Base-by-base conservation (phyloP, 371 early-diverging fungal genomes). In the Umbelopsis sp. region DNA sequence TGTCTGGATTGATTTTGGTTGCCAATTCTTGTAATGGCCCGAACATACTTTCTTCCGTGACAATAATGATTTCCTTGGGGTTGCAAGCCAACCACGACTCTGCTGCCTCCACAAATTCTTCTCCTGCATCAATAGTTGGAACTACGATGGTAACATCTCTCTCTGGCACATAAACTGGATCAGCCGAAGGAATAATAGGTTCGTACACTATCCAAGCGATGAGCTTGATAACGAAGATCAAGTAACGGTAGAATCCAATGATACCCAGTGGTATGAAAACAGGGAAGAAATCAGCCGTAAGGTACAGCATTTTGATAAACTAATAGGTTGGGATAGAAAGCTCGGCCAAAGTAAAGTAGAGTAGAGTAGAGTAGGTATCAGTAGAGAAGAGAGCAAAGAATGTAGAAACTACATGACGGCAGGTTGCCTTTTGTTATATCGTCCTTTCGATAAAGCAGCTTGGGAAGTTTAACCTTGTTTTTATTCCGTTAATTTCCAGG, bases 91-190 rank as follows among this genome's bases (percentile, higher is more conserved):
- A 74, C 92, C 92, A 92, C 11, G 88, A 87, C 20, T 74, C 74
- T 1, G 90, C 83, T 1, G 91, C 92, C 65, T 86, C 80, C 64
- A 84, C 85, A 72, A 91, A 90, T 73, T 91, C 91, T 65, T 88
- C 90, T 67, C 92, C 91, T 5, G 91, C 90, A 75, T 92, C 92
- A 69, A 92, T 92, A 45, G 92, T 92, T 1, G 91, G 90, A 8
- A 92, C 91, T 62, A 91, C 78, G 69, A 92, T 89, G 52, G 91
- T 92, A 14, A 91, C 92, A 71, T 92, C 91, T 71, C 76, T 74
- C 63, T 85, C 80, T 12, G 85, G 53, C 6, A 71, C 70, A 69
- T 88, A 88, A 29, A 83, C 79, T 4, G 88, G 88, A 50, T 84
- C 80, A 11, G 69, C 73, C 46, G 77, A 75, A 45, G 88, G 88